Percentiles rank a stretch among this genome's conserved stretches.
These are phyloP conservation scores for Hyphodiscus sp. DNA, from an alignment of 2,329 filamentous ascomycete genomes.

Conservation along the genomic window DNA sequence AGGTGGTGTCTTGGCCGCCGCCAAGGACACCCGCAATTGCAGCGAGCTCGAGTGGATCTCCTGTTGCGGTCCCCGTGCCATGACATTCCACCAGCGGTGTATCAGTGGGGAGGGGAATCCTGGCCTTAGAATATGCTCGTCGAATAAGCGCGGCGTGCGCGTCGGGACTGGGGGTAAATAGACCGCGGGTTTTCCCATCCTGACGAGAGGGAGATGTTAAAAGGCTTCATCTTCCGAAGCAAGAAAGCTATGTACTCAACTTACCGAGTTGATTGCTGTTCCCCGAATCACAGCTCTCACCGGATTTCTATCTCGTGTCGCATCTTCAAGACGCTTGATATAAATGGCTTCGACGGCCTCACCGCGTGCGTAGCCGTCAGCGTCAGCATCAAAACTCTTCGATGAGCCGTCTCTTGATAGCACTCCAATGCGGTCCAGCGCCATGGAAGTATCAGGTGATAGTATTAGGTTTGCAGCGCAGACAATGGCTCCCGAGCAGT, in stretches of 20 bases:
- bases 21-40: neutral
- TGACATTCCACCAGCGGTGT: constrained; percentile 14
- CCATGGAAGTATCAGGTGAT: constrained; percentile 31
- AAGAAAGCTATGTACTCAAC: no score
- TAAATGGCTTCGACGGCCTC: constrained; percentile 54
- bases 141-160: constrained; percentile 33
- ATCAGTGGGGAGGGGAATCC: neutral
- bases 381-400: constrained; percentile 50
- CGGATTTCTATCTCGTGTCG: constrained; percentile 51
- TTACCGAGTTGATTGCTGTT: neutral
- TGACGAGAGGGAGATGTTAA: neutral
- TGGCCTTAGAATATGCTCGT: constrained; percentile 9
- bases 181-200: constrained; percentile 51
- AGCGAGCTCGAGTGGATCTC: constrained; percentile 13
- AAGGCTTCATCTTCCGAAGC: no score
- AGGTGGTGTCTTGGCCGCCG: neutral
- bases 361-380: constrained; percentile 57
- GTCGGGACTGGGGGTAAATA: constrained; percentile 44
- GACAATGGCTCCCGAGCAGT: neutral
- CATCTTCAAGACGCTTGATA: constrained; percentile 52
- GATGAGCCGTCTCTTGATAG: constrained; percentile 25
- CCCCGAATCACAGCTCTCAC: constrained; percentile 34
- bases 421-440: constrained; percentile 30
- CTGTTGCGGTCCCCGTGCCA: constrained; percentile 17
- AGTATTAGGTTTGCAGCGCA: constrained; percentile 21